Evolutionary conservation across 768 basidiomycete genomes (phyloP).

Genomic region (Mycena chlorophos): DNA sequence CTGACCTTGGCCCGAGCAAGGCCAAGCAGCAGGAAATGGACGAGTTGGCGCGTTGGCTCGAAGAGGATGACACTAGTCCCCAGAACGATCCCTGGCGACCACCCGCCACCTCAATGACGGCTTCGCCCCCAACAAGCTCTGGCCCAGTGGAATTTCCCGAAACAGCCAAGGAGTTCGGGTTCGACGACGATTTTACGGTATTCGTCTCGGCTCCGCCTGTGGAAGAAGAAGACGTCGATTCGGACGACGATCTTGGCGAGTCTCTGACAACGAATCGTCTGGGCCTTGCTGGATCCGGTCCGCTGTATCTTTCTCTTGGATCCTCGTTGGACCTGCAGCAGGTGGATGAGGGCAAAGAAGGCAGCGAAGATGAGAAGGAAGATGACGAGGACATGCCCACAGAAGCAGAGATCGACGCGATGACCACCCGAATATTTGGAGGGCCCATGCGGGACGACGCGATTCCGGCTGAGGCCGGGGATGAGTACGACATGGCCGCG

Average conservation of each 20-base stretch:
- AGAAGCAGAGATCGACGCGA: slow-evolving; percentile 47
- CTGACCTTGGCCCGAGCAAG: slow-evolving; percentile 29
- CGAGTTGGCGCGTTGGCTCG: slow-evolving; percentile 62
- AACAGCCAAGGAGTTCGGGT: slow-evolving; percentile 31
- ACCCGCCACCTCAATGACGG: slow-evolving; percentile 22
- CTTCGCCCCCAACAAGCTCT: slow-evolving; percentile 28
- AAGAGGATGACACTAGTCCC: slow-evolving; percentile 44
- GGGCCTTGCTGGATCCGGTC: slow-evolving; percentile 22
- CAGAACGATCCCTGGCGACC: slow-evolving; percentile 44
- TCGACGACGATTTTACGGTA: slow-evolving; percentile 82
- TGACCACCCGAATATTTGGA: slow-evolving; percentile 55
- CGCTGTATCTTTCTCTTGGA: slow-evolving; percentile 53
- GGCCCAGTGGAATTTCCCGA: slow-evolving; percentile 19
- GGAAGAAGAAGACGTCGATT: slow-evolving; percentile 23
- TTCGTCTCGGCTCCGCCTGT: slow-evolving; percentile 62
- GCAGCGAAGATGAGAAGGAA: slow-evolving; percentile 20
- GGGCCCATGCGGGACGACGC: slow-evolving; percentile 3
- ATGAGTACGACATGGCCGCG: slow-evolving; percentile 40
- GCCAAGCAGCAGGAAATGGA: slow-evolving; percentile 54
- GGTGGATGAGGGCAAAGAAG: slow-evolving; percentile 20
- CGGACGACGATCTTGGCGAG: slow-evolving; percentile 21
- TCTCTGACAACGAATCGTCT: slow-evolving; percentile 18
- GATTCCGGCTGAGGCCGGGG: slow-evolving; percentile 21
- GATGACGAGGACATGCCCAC: slow-evolving; percentile 48
- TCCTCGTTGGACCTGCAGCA: slow-evolving; percentile 59